Base-by-base conservation (phyloP, 1,139 yeast genomes). In the Magnusiomyces suaveolens region DNA sequence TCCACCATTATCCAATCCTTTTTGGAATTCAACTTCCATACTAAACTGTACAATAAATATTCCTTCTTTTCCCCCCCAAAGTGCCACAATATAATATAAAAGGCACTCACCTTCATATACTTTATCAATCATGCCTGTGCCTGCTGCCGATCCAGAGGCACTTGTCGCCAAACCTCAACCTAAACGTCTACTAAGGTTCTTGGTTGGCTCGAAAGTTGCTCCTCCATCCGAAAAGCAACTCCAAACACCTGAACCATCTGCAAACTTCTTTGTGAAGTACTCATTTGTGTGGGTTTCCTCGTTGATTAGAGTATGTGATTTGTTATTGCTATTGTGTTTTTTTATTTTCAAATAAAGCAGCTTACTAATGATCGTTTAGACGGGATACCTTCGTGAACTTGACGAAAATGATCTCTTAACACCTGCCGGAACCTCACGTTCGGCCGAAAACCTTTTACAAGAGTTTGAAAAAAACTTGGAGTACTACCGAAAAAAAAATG, bases 301-400 rank as follows among this genome's bases (percentile, higher is more conserved):
- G 26, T 8, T 46, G 20, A 18, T 46, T n/a, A 14, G 44, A 16
- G 39, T 26, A 46, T 14, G 44, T n/a, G 4, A 12, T 26, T 26
- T 25, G 16, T 26, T 18, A 18, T 32, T 18, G 14, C 6, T 23
- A 26, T 46, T n/a, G 14, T 32, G n/a, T 6, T 32, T 32, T 14
- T 33, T 47, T 21, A 33, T 8, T 47, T 39, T 6, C 3, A 6
- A 29, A 16, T 4, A 60, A 72, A 24, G 67, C 67, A 3, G 66
- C 68, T 33, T 72, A 18, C 16, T 16, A 39, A 29, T 52, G 14
- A 44, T 53, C 26, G 47, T 14, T 23, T 50, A 66, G 69, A 63
- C 67, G 2, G 95, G 95, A 1, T 86, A 85, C 64, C 75, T 75
- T 55, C 75, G 95, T 62, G 82, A 87, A 0, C 68, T 86, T 39